These are phyloP conservation scores for Mucor mucedo DNA, from an alignment of 371 early-diverging fungal genomes.

Conservation along the genomic window DNA sequence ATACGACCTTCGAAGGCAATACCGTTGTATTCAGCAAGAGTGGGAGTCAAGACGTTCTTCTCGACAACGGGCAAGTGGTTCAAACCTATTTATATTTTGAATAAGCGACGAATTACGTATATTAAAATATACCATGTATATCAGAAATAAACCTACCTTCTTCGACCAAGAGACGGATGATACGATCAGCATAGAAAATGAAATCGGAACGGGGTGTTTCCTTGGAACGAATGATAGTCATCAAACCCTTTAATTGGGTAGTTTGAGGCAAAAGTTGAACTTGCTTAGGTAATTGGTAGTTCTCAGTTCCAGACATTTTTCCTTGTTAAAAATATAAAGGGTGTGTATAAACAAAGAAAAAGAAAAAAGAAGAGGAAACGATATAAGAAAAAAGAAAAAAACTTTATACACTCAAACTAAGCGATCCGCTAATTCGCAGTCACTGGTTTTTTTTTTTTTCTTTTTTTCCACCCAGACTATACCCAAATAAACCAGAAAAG, in stretches of 20 bases:
- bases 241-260: conserved; percentile 80
- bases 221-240: conserved; percentile 86
- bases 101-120: too few species aligned
- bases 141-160: conserved; percentile 61
- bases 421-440: too few species aligned
- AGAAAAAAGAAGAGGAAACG: background rate
- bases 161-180: conserved; percentile 91
- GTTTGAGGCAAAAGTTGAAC: conserved; percentile 75
- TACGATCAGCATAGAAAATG: conserved; percentile 92
- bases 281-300: conserved; percentile 61
- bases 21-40: conserved; percentile 74
- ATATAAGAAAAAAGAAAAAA: background rate
- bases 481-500: too few species aligned
- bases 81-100: conserved; percentile 57
- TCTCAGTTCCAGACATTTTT: conserved; percentile 16
- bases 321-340: background rate
- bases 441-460: too few species aligned
- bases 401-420: background rate
- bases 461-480: too few species aligned
- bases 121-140: background rate
- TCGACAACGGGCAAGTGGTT: conserved; percentile 89
- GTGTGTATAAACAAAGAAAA: background rate
- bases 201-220: conserved; percentile 87
- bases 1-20: conserved; percentile 86
- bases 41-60: conserved; percentile 80